These are phyloP conservation scores for Alternaria brassicicola DNA, from an alignment of 2,329 filamentous ascomycete genomes.

Conservation along the genomic window DNA sequence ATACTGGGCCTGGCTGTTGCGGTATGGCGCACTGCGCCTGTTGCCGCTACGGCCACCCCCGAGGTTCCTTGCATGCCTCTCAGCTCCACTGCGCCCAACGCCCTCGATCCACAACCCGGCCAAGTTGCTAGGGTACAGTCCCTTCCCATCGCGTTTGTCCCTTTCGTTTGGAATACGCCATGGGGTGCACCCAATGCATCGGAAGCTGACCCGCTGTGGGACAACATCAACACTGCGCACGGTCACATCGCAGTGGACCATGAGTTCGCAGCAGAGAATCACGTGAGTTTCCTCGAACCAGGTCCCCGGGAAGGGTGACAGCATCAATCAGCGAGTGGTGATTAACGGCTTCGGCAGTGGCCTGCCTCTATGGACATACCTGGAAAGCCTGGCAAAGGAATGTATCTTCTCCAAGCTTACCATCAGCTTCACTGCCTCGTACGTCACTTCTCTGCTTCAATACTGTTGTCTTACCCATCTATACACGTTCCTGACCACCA, in stretches of 20 bases:
- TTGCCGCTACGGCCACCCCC: neutral
- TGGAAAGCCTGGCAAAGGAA: slow-evolving; percentile 9
- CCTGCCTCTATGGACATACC: slow-evolving; percentile 6
- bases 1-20: neutral
- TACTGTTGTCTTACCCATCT: neutral
- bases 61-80: neutral
- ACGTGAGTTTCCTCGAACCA: slow-evolving; percentile 9
- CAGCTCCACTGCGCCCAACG: neutral
- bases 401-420: slow-evolving; percentile 26
- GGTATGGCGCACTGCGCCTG: slow-evolving; percentile 1
- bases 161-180: slow-evolving; percentile 11
- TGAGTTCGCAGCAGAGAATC: slow-evolving; percentile 23
- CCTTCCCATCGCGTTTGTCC: slow-evolving; percentile 1
- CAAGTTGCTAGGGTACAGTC: slow-evolving; percentile 4
- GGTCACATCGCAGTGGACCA: slow-evolving; percentile 37
- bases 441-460: slow-evolving; percentile 3
- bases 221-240: slow-evolving; percentile 32
- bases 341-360: slow-evolving; percentile 1
- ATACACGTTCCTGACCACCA: neutral
- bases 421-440: slow-evolving; percentile 27
- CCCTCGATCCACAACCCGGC: neutral
- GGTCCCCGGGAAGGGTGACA: neutral
- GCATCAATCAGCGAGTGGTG: neutral
- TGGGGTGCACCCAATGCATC: slow-evolving; percentile 14
- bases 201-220: slow-evolving; percentile 30